Conservation (phyloP, 768 basidiomycete species). For the Gloeophyllum trabeum region DNA sequence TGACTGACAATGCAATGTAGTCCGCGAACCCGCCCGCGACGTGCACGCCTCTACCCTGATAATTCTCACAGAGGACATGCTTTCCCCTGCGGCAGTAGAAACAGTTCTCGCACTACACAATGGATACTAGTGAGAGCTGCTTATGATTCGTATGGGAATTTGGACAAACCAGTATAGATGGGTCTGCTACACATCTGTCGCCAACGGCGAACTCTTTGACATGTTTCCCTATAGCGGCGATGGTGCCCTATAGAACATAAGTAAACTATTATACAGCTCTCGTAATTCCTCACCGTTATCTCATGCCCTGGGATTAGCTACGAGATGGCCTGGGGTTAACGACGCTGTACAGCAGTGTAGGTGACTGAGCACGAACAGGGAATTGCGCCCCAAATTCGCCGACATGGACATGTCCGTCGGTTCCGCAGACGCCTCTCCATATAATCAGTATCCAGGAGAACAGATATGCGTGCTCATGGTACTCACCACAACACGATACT, state of each 20-base stretch:
- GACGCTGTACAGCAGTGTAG: no score
- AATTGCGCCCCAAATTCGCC: slow-evolving; percentile 16
- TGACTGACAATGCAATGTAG: slow-evolving; percentile 25
- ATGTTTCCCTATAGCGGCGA: not conserved
- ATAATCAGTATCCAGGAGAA: no score
- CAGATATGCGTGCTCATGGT: no score
- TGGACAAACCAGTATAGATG: not conserved
- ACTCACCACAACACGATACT: not conserved
- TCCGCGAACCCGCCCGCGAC: slow-evolving; percentile 31
- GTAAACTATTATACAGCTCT: no score
- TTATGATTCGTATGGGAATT: no score
- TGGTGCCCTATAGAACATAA: no score
- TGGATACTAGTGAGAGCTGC: no score
- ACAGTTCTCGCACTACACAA: slow-evolving; percentile 20
- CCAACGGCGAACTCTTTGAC: not conserved
- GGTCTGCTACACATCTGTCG: not conserved
- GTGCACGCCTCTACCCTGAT: slow-evolving; percentile 23
- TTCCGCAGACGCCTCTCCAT: slow-evolving; percentile 25
- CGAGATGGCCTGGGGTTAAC: no score
- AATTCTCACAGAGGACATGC: slow-evolving; percentile 26
- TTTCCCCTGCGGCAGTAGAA: slow-evolving; percentile 28
- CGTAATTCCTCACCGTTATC: no score
- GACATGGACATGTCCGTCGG: slow-evolving; percentile 29
- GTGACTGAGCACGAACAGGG: not conserved
- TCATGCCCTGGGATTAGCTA: slow-evolving; percentile 1